These are phyloP conservation scores for Omphalea diandra DNA, from an alignment of 441 rosid genomes.

Conservation along the genomic window DNA sequence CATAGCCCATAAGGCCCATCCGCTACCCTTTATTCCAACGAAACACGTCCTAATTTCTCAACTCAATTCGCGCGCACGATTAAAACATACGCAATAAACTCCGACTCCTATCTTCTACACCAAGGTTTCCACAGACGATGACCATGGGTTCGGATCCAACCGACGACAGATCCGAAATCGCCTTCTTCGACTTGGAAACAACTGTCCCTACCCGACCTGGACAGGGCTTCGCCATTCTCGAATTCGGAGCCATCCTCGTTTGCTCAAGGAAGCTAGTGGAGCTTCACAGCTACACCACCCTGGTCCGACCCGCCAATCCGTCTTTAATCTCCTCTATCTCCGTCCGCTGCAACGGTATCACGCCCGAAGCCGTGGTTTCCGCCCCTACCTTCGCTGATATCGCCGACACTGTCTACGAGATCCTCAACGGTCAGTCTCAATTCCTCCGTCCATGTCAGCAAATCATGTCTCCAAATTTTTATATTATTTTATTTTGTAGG, in stretches of 20 bases:
- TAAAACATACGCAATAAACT: background rate
- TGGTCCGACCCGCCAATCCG: constrained; percentile 67
- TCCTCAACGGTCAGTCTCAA: constrained; percentile 62
- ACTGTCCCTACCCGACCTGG: constrained; percentile 63
- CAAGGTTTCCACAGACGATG: background rate
- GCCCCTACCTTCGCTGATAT: constrained; percentile 71
- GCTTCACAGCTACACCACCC: constrained; percentile 64
- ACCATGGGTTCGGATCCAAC: background rate
- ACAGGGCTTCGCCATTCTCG: constrained; percentile 62
- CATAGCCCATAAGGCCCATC: background rate
- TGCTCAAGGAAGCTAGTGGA: constrained; percentile 75
- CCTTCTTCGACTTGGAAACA: constrained; percentile 88
- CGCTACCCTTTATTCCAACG: background rate
- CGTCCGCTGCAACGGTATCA: constrained; percentile 71
- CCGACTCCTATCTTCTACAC: too few species aligned
- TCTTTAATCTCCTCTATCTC: constrained; percentile 55
- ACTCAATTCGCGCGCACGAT: constrained; percentile 9
- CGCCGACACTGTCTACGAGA: constrained; percentile 68
- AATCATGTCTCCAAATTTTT: background rate
- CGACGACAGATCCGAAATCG: constrained; percentile 60
- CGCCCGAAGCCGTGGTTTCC: constrained; percentile 39
- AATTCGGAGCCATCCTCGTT: constrained; percentile 87
- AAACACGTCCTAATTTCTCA: background rate
- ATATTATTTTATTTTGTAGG: constrained; percentile 33
- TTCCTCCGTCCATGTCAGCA: background rate